Percentiles rank a stretch among this genome's conserved stretches.
phyloP scores from a whole-genome alignment of 257 asterid species.

The Lavandula angustifolia region DNA sequence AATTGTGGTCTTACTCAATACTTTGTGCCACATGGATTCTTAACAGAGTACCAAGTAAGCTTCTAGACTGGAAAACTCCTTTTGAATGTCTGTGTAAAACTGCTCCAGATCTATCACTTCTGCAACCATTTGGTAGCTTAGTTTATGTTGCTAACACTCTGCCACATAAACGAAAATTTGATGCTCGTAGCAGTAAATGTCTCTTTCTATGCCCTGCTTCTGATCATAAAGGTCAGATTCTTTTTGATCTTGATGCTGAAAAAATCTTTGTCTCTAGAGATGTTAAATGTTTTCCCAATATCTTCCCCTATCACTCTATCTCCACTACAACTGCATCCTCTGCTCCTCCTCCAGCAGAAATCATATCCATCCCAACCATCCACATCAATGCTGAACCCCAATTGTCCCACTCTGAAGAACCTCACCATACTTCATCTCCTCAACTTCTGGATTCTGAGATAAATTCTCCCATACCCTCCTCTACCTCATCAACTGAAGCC shows the following conservation, averaged over 20 bases:
- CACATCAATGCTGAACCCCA: too few relatives aligned
- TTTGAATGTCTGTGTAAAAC: too few relatives aligned
- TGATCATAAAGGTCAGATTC: background rate
- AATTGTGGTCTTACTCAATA: background rate
- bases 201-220: background rate
- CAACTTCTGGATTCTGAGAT: too few relatives aligned
- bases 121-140: background rate
- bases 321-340: background rate
- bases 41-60: background rate
- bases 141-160: background rate
- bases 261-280: background rate
- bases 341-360: background rate
- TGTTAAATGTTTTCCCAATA: background rate
- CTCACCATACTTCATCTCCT: too few relatives aligned
- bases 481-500: too few relatives aligned
- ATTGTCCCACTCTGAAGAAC: too few relatives aligned
- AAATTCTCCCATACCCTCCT: too few relatives aligned
- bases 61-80: background rate
- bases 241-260: background rate
- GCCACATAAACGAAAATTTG: background rate
- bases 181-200: background rate
- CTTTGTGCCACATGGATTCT: background rate
- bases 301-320: background rate
- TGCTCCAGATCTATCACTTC: too few relatives aligned
- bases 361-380: too few relatives aligned